A percentile compares a stretch with the other conserved stretches of the same genome.
These are phyloP conservation scores for Monosporascus sp. DNA, from an alignment of 2,329 filamentous ascomycete species.

Conservation along the genomic window DNA sequence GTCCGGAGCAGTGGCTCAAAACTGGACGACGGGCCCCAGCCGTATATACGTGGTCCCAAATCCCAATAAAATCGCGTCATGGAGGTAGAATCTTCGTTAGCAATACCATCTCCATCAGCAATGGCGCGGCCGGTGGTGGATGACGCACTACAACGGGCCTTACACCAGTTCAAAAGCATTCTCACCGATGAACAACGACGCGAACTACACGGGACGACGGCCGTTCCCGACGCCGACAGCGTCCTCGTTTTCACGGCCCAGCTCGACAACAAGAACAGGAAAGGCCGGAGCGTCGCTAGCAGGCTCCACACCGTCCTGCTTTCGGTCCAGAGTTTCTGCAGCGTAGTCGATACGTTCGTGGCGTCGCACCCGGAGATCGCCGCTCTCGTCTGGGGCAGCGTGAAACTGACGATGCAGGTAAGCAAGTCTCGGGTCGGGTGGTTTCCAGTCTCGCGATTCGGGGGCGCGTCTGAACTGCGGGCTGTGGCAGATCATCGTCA, in stretches of 20 bases:
- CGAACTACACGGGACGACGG: neutral
- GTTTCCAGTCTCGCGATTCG: too few species aligned
- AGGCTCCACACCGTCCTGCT: slow-evolving; percentile 26
- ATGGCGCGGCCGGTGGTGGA: neutral
- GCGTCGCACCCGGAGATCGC: slow-evolving; percentile 31
- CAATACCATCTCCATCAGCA: neutral
- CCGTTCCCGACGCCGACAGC: slow-evolving; percentile 21
- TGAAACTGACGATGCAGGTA: slow-evolving; percentile 35
- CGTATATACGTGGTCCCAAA: too few species aligned
- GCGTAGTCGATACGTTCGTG: slow-evolving; percentile 30
- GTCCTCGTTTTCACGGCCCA: slow-evolving; percentile 30
- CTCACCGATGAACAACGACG: neutral
- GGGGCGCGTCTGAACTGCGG: neutral
- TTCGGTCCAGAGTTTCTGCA: slow-evolving; percentile 31
- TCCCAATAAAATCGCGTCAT: too few species aligned
- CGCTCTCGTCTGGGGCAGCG: slow-evolving; percentile 37
- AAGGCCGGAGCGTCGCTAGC: slow-evolving; percentile 20
- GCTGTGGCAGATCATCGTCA: slow-evolving; percentile 22
- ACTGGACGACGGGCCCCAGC: too few species aligned
- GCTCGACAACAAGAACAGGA: slow-evolving; percentile 21
- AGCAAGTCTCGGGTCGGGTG: slow-evolving; percentile 1
- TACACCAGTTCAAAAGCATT: slow-evolving; percentile 2
- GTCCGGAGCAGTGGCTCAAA: too few species aligned
- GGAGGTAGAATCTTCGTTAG: neutral
- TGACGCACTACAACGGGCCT: neutral